Conservation (phyloP, 2,329 filamentous ascomycete species). For the Huntiella omanensis region DNA sequence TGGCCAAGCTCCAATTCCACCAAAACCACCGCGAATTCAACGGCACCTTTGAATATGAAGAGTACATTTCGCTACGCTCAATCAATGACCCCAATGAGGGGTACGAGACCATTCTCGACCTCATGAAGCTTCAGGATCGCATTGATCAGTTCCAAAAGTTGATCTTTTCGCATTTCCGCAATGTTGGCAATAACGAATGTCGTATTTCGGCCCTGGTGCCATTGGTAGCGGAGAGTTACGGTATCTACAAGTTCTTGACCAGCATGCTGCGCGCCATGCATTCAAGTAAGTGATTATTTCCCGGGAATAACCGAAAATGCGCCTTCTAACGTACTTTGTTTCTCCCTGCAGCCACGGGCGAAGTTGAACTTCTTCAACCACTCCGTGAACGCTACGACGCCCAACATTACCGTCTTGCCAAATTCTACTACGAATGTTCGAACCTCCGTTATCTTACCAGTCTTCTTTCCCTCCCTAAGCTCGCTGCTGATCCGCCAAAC, state of each 20-base stretch:
- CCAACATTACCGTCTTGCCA: constrained; percentile 87
- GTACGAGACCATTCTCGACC: constrained; percentile 86
- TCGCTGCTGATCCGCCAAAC: constrained; percentile 85
- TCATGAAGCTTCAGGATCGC: constrained; percentile 94
- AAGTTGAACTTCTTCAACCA: constrained; percentile 79
- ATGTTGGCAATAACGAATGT: constrained; percentile 86
- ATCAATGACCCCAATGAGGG: constrained; percentile 98
- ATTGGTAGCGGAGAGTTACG: constrained; percentile 92
- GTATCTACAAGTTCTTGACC: constrained; percentile 98
- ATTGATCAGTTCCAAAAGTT: constrained; percentile 98
- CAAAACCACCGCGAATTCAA: constrained; percentile 96
- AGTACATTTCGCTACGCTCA: constrained; percentile 93
- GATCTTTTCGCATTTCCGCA: constrained; percentile 90
- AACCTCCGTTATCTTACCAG: constrained; percentile 93
- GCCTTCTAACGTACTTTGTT: constrained; percentile 12
- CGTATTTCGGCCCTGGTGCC: constrained; percentile 86
- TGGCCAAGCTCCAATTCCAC: constrained; percentile 92
- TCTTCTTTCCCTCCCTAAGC: constrained; percentile 85
- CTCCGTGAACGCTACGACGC: constrained; percentile 80
- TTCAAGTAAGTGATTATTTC: constrained; percentile 43
- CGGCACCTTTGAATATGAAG: constrained; percentile 95
- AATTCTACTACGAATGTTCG: constrained; percentile 98
- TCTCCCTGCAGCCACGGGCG: constrained; percentile 50
- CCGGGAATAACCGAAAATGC: not conserved
- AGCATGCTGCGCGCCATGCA: constrained; percentile 99